Evolutionary conservation across 768 basidiomycete species (phyloP).

Genomic region (Amanita subjunquillea): DNA sequence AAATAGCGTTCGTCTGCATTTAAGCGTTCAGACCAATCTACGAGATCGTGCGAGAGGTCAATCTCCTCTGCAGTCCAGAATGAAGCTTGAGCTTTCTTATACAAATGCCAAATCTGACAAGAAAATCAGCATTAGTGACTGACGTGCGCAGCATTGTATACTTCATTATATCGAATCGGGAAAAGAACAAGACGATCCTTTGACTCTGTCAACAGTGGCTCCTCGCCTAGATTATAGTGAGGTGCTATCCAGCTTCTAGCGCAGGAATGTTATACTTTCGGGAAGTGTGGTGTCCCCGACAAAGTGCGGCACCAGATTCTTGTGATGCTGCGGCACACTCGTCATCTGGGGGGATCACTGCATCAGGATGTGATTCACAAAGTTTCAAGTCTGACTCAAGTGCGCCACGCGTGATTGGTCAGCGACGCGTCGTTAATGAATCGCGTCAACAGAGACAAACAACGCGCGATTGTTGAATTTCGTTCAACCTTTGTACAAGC

Average conservation of each 20-base stretch:
- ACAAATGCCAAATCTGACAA: slow-evolving; percentile 88
- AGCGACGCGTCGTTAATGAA: slow-evolving; percentile 3
- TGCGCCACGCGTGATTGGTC: neutral
- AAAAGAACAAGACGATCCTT: slow-evolving; percentile 86
- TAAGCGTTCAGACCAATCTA: slow-evolving; percentile 83
- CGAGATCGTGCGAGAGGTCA: slow-evolving; percentile 80
- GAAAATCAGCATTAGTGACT: neutral
- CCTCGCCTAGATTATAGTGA: slow-evolving; percentile 39
- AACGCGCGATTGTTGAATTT: slow-evolving; percentile 12
- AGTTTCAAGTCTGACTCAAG: neutral
- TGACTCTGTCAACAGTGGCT: slow-evolving; percentile 76
- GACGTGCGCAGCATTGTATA: slow-evolving; percentile 18
- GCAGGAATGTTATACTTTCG: slow-evolving; percentile 31
- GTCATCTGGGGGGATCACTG: neutral
- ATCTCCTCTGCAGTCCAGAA: slow-evolving; percentile 97
- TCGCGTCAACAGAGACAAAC: slow-evolving; percentile 15
- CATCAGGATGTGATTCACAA: neutral
- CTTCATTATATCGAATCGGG: slow-evolving; percentile 91
- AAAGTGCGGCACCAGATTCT: slow-evolving; percentile 19
- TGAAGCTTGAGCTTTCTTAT: slow-evolving; percentile 92
- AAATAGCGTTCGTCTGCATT: slow-evolving; percentile 87
- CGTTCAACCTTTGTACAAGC: slow-evolving; percentile 14
- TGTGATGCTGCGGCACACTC: neutral
- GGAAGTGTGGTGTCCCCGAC: slow-evolving; percentile 68
- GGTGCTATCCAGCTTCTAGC: neutral